Conservation (phyloP, 1,284 basidiomycete genomes). For the Paramarasmius palmivorus region DNA sequence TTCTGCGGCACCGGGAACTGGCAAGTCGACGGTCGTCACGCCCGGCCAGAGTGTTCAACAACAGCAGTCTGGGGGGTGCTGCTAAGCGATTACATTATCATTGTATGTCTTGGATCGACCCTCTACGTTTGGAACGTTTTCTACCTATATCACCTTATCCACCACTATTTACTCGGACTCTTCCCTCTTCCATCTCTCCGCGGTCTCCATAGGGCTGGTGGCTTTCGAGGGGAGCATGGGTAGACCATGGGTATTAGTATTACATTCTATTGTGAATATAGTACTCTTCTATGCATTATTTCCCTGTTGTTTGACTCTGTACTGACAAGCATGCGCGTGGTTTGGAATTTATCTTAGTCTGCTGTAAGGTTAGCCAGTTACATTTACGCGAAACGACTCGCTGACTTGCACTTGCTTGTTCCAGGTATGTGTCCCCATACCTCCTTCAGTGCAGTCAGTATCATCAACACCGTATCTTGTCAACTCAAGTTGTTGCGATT, state of each 20-base stretch:
- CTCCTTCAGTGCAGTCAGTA: no score
- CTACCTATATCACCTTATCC: slow-evolving; percentile 25
- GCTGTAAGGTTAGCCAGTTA: no score
- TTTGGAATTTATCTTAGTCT: no score
- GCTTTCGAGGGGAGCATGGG: slow-evolving; percentile 9
- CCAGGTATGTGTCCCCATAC: no score
- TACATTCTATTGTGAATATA: slow-evolving; percentile 25
- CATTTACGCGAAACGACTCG: no score
- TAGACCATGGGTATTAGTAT: slow-evolving; percentile 14
- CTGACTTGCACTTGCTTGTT: no score
- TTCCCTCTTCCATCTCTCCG: slow-evolving; percentile 14
- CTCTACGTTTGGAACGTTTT: slow-evolving; percentile 10
- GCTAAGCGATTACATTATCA: slow-evolving; percentile 37
- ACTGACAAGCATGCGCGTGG: neutral
- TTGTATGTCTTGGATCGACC: slow-evolving; percentile 5
- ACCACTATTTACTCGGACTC: slow-evolving; percentile 24
- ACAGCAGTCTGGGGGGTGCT: slow-evolving; percentile 75
- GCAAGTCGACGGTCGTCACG: slow-evolving; percentile 68
- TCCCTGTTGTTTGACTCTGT: neutral
- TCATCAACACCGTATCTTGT: no score
- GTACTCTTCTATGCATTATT: slow-evolving; percentile 18
- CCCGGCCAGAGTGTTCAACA: slow-evolving; percentile 79
- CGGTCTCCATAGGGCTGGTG: neutral
- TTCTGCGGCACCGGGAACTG: slow-evolving; percentile 66
- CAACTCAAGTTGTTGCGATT: no score